phyloP scores from a whole-genome alignment of 2,329 filamentous ascomycete species.

The Colletotrichum chrysophilum region DNA sequence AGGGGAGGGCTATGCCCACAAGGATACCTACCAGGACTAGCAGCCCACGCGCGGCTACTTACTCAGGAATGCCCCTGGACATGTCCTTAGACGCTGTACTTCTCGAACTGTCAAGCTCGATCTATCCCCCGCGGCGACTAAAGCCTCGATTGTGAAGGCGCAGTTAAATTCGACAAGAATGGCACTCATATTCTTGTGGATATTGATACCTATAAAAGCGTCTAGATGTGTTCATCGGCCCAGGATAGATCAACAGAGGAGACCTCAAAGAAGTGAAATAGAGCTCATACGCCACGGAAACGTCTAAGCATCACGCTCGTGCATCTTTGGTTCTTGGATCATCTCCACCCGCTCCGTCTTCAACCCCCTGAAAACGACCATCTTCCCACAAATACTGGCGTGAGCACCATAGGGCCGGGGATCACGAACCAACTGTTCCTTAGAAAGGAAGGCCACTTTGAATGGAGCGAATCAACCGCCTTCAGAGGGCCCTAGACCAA shows the following conservation, averaged over 20 bases:
- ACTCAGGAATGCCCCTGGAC: not conserved
- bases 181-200: no score
- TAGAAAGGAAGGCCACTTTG: not conserved
- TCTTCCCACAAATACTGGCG: not conserved
- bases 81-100: not conserved
- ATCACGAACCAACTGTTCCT: not conserved
- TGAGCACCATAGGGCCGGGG: not conserved
- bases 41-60: not conserved
- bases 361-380: not conserved
- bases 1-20: not conserved
- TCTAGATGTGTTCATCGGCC: no score
- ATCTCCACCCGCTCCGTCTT: not conserved
- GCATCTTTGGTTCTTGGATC: not conserved
- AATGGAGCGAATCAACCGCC: not conserved
- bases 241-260: no score
- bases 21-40: not conserved
- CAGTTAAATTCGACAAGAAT: rapidly evolving
- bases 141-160: no score
- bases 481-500: not conserved
- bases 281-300: not conserved
- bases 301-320: not conserved
- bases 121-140: no score
- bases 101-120: no score
- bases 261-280: no score
- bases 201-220: rapidly evolving